Percentiles rank a stretch among this genome's conserved stretches.
phyloP scores from a whole-genome alignment of 208 protist genomes.

The Angomonas desouzai region DNA sequence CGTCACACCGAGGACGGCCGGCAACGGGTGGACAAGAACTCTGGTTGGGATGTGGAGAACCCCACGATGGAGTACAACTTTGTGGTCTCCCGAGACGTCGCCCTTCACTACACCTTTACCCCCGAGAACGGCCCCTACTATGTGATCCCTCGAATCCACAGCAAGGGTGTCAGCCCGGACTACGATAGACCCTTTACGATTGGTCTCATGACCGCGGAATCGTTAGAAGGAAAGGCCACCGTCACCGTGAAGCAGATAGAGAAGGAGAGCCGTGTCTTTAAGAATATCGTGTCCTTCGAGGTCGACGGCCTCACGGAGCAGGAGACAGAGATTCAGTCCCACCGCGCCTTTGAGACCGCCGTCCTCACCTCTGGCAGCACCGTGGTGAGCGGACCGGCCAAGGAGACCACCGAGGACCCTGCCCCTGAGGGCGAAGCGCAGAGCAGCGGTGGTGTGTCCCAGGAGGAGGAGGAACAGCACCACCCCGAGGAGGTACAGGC shows the following conservation, averaged over 20 bases:
- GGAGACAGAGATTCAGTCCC: slow-evolving; percentile 41
- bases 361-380: slow-evolving; percentile 5
- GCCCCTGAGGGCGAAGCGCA: neutral
- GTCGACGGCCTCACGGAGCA: slow-evolving; percentile 13
- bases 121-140: slow-evolving; percentile 42
- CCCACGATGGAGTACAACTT: slow-evolving; percentile 45
- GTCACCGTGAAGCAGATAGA: slow-evolving; percentile 37
- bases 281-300: slow-evolving; percentile 33
- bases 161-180: slow-evolving; percentile 33
- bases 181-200: slow-evolving; percentile 45
- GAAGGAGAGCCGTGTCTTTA: slow-evolving; percentile 32
- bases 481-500: neutral
- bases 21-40: slow-evolving; percentile 24
- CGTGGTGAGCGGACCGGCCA: neutral
- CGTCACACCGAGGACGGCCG: slow-evolving; percentile 12
- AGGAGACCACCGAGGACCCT: neutral
- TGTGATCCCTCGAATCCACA: slow-evolving; percentile 61
- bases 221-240: slow-evolving; percentile 34
- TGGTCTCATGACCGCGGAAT: slow-evolving; percentile 25
- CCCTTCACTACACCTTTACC: slow-evolving; percentile 50
- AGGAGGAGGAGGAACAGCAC: neutral
- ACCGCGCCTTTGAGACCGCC: slow-evolving; percentile 16
- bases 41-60: slow-evolving; percentile 25
- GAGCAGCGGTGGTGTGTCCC: slow-evolving; percentile 1
- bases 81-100: slow-evolving; percentile 48